Evolutionary conservation across 306 rosid species (phyloP), one percentile per base, ranked within the genome.

Genomic region (Alnus rubra): DNA sequence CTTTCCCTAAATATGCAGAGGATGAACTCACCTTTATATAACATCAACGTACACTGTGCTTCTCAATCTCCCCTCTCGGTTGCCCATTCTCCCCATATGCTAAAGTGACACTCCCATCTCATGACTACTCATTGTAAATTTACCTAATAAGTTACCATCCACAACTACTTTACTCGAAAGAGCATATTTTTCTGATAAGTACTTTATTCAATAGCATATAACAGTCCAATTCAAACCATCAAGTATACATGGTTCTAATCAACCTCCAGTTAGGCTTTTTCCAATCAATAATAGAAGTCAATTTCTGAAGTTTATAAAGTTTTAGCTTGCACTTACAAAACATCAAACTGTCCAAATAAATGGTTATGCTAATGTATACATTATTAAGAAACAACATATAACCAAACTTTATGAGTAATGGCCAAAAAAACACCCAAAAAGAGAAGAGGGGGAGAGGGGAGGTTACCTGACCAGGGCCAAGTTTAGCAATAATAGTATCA

Each of bases 381-480:
- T 63, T 37, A 63, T 37, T 0, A 67, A 67, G 28, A 7, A 39
- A 39, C 30, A 67, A 67, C 14, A 67, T 9, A 39, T 4, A 23
- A 8, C 19, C 3, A 14, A 28, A 71, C 76, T 63, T 74, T 33
- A 54, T 54, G 42, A 77, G 74, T 31, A 81, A 69, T 33, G 53
- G 65, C 33, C 48, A 76, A 16, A 73, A 19, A 19, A 7, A 74
- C 2, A 65, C 5, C 7, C 63, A 59, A 12, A 39, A 47, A 47
- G 23, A 11, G 50, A 11, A 23, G 28, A 23, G n/a, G 13, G 39
- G 47, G 4, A 1, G 65, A 13, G 71, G 15, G 33, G 48, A 31
- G 45, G 48, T 78, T 88, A 96, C 99, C 99, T 96, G 97, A 71
- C 96, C 96, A 75, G 92, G 86, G 58, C 90, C 95, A 77, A 96